These are phyloP conservation scores for Cynanchum wilfordii DNA, from an alignment of 257 asterid species.

Conservation along the genomic window DNA sequence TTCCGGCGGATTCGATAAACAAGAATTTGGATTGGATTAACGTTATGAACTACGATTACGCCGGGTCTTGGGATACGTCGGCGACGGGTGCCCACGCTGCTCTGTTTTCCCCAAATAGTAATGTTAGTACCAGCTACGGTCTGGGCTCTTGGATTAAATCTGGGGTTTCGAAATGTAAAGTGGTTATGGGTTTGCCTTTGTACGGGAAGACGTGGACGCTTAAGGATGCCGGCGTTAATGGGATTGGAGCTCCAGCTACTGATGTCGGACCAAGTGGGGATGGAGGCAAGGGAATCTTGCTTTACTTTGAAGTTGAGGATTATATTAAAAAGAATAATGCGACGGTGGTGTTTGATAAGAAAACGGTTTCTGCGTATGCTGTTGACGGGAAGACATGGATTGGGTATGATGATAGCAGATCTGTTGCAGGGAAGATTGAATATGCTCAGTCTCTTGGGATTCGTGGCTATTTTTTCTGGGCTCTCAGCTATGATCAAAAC, in stretches of 20 bases:
- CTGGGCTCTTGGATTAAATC: constrained; percentile 56
- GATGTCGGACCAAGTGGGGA: constrained; percentile 57
- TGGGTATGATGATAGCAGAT: constrained; percentile 58
- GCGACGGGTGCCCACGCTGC: constrained; percentile 79
- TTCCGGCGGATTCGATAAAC: constrained; percentile 46
- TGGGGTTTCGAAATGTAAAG: constrained; percentile 46
- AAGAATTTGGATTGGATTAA: constrained; percentile 69
- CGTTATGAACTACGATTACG: constrained; percentile 68
- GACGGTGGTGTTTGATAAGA: constrained; percentile 43
- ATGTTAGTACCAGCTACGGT: constrained; percentile 67
- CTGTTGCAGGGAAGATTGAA: constrained; percentile 34
- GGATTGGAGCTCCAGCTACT: constrained; percentile 66
- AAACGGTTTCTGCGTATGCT: constrained; percentile 55
- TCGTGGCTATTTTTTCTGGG: constrained; percentile 84
- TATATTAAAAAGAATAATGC: constrained; percentile 47
- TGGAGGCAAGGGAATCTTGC: constrained; percentile 36
- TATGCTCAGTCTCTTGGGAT: constrained; percentile 48
- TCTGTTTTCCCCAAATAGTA: constrained; percentile 48
- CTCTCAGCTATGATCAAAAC: constrained; percentile 48
- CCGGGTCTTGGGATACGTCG: constrained; percentile 54
- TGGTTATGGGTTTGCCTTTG: constrained; percentile 74
- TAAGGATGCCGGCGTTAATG: constrained; percentile 34
- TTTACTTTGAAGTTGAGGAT: constrained; percentile 47
- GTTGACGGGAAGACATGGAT: constrained; percentile 61
- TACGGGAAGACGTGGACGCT: constrained; percentile 77